phyloP scores from a whole-genome alignment of 2,329 filamentous ascomycete genomes.

The Domatiomyces catenatus region DNA sequence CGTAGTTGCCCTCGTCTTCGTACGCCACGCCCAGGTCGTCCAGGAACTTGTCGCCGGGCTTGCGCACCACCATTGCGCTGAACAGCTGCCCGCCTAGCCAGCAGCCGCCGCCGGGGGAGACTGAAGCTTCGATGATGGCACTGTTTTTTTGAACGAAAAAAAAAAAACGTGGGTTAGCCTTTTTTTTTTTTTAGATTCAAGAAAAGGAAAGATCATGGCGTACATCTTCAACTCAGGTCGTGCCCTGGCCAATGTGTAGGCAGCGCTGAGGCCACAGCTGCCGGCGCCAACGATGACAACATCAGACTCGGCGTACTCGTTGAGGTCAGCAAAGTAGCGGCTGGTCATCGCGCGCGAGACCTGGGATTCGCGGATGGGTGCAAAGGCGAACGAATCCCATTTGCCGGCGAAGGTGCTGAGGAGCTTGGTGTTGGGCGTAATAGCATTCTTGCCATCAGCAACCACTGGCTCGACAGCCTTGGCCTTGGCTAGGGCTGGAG shows the following conservation, averaged over 20 bases:
- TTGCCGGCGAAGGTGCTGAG: conserved; percentile 54
- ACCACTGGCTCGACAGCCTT: conserved; percentile 29
- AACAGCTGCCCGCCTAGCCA: conserved; percentile 93
- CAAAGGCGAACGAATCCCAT: conserved; percentile 71
- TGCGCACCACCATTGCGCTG: conserved; percentile 88
- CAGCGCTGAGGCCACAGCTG: conserved; percentile 70
- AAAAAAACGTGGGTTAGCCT: no score
- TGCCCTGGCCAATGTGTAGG: conserved; percentile 67
- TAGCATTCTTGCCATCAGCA: conserved; percentile 29
- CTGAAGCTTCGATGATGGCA: conserved; percentile 74
- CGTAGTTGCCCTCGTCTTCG: conserved; percentile 75
- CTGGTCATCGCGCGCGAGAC: conserved; percentile 87
- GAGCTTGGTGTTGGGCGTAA: conserved; percentile 31
- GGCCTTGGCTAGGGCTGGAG: conserved; percentile 23
- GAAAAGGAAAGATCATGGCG: no score
- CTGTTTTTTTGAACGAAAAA: no score
- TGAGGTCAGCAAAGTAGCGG: conserved; percentile 81
- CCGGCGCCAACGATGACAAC: conserved; percentile 87
- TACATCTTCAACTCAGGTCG: conserved; percentile 74
- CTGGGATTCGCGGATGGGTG: conserved; percentile 78
- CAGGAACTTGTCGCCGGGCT: conserved; percentile 75
- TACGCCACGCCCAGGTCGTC: conserved; percentile 65
- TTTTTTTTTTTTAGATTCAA: no score
- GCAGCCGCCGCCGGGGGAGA: conserved; percentile 69
- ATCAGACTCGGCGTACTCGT: conserved; percentile 80